Evolutionary conservation across 2,329 filamentous ascomycete species (phyloP), one percentile per base, ranked within the genome.

Genomic region (Aspergillus sp.): DNA sequence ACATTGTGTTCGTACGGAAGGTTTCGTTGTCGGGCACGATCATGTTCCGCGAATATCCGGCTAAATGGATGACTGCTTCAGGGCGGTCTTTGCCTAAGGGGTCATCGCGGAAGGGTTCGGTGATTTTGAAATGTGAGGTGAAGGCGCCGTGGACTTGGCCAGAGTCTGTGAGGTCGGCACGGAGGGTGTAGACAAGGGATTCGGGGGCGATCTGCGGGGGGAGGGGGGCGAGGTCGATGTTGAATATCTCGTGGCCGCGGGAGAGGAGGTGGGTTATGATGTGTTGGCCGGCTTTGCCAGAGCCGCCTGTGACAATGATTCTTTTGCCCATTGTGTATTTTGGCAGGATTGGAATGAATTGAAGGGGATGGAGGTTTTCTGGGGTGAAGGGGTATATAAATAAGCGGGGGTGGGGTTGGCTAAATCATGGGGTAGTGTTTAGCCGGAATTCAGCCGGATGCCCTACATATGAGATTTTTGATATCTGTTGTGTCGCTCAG

Each of bases 21-120:
- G 73, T 77, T 57, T 82, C 78, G 45, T 77, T 79, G 58, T 84
- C 81, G 0, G 80, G 79, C 0, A 81, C 79, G 2, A 83, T 70
- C 74, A 83, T 75, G 55, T 81, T 80, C 22, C 80, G 71, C 0
- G 81, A 75, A 53, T 77, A 79, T 0, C 78, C 80, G 12, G 74
- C 78, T 45, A 83, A 79, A 60, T 85, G 81, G 44, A 84, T 80
- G 45, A 85, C 77, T 0, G 77, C 81, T 57, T 83, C 80, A 0
- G 81, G 80, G 25, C 25, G 25, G 25, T 30, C 25, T 30, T 10
- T 53, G 0, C 70, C 68, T 0, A 63, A 59, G 15, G 71, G 73
- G 3, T 67, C 63, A 55, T 41, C 41, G 68, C 49, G 44, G 62
- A 58, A 69, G 17, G 55, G 66, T 51, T 62, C 63, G 45, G 53